Conservation (phyloP, 1,284 basidiomycete genomes). For the Puccinia novopanici region DNA sequence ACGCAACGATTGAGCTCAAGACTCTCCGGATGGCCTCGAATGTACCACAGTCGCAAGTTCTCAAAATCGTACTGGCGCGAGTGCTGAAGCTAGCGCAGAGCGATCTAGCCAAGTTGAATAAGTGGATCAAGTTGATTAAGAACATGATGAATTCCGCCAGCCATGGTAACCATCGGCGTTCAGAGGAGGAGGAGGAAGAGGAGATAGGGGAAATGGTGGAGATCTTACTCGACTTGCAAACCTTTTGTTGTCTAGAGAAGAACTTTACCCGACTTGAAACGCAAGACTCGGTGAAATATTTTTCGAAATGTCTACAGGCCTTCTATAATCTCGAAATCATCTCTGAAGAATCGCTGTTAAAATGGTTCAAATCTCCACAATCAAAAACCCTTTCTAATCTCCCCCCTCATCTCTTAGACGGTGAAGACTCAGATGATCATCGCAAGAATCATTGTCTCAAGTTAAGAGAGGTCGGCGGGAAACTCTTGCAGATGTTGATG, state of each 20-base stretch:
- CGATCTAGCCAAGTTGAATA: conserved; percentile 54
- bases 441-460: conserved; percentile 47
- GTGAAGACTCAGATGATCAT: conserved; percentile 56
- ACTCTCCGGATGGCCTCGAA: conserved; percentile 91
- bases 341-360: conserved; percentile 60
- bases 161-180: not conserved
- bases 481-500: conserved; percentile 60
- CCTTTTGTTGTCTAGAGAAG: conserved; percentile 54
- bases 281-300: conserved; percentile 55
- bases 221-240: conserved; percentile 56
- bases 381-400: conserved; percentile 47
- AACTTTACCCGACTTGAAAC: conserved; percentile 45
- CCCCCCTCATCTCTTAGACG: not conserved
- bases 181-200: conserved; percentile 53
- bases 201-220: conserved; percentile 58
- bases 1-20: conserved; percentile 87
- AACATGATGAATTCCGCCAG: conserved; percentile 57
- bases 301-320: conserved; percentile 60
- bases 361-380: conserved; percentile 58
- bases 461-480: conserved; percentile 59
- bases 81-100: conserved; percentile 68
- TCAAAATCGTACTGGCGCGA: conserved; percentile 73
- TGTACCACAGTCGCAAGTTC: conserved; percentile 74
- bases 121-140: conserved; percentile 60
- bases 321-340: conserved; percentile 62